Evolutionary conservation across 768 basidiomycete species (phyloP).

Genomic region (Pilatotrama ljubarskyi): DNA sequence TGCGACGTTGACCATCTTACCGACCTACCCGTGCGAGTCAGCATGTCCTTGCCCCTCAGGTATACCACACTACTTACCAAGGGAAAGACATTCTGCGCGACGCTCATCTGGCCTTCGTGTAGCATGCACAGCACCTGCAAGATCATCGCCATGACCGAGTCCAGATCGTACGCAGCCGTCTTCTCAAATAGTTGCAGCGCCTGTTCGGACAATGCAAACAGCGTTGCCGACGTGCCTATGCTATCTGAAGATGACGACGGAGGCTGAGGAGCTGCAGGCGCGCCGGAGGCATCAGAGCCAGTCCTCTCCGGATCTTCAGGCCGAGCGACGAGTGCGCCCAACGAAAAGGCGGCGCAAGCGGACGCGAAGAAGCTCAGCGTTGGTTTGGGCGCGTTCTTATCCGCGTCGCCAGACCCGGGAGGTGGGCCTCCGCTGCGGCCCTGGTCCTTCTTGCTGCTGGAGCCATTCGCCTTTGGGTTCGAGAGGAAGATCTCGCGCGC

Average conservation of each 20-base stretch:
- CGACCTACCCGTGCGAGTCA: conserved; percentile 43
- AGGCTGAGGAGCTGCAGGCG: conserved; percentile 21
- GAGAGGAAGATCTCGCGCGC: conserved; percentile 29
- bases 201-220: conserved; percentile 52
- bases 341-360: conserved; percentile 56
- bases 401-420: background rate
- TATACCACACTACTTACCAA: conserved; percentile 35
- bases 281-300: conserved; percentile 26
- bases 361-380: conserved; percentile 58
- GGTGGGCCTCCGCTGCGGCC: conserved; percentile 23
- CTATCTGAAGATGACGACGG: conserved; percentile 11
- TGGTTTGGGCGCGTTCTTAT: conserved; percentile 27
- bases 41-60: background rate
- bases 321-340: conserved; percentile 48
- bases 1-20: conserved; percentile 69
- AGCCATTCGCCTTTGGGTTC: conserved; percentile 1
- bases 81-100: conserved; percentile 43
- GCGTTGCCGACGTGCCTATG: conserved; percentile 34
- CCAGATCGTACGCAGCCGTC: conserved; percentile 48
- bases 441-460: conserved; percentile 21
- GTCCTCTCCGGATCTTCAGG: conserved; percentile 19
- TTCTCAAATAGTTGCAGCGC: conserved; percentile 45
- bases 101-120: conserved; percentile 49
- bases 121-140: conserved; percentile 55
- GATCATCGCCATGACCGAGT: conserved; percentile 60